Evolutionary conservation across 1,284 basidiomycete species (phyloP), one percentile per base, ranked within the genome.

Genomic region (Cryptococcus hybrid): DNA sequence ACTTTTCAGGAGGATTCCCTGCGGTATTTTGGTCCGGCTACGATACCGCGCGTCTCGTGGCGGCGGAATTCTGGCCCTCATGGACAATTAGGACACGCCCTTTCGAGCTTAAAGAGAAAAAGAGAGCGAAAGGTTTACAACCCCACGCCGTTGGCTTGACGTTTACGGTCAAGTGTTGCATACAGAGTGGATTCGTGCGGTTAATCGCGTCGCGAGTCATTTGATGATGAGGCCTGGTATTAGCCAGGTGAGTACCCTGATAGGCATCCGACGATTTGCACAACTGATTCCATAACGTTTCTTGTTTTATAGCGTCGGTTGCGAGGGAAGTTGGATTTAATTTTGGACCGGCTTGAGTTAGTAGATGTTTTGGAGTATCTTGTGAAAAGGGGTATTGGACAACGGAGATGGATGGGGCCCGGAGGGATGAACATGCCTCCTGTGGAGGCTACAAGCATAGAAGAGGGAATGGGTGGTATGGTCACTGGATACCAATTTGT

Each of bases 281-380:
- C 30, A 30, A 4, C 15, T 30, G 12, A 30, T 36, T 4, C 40
- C 7, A 9, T 35, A 6, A 24, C 30, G 42, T 36, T 34, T 11
- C 8, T 35, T 13, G 24, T 52, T 37, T 34, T 47, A 55, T 62
- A 92, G 88, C 77, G 79, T 13, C 85, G 86, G 65, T 76, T 92
- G 51, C 82, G 84, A 55, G 86, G 85, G 83, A 82, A 85, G 57
- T 77, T 92, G 52, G 79, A 83, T 55, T 76, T 81, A 9, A 82
- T 86, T 35, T 88, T 90, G 61, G 89, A 92, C 70, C 82, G 87
- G 56, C 84, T 87, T 63, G 90, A 92, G 72, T 75, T 88, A 39
- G 78, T 81, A 54, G 89, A 90, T 18, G 63, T 89, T 24, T 69
- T 90, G 51, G 76, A 79, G 39, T 81, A 83, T 59, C 76, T 92